phyloP scores from a whole-genome alignment of 2,329 filamentous ascomycete genomes.

The Pseudogymnoascus sp. region DNA sequence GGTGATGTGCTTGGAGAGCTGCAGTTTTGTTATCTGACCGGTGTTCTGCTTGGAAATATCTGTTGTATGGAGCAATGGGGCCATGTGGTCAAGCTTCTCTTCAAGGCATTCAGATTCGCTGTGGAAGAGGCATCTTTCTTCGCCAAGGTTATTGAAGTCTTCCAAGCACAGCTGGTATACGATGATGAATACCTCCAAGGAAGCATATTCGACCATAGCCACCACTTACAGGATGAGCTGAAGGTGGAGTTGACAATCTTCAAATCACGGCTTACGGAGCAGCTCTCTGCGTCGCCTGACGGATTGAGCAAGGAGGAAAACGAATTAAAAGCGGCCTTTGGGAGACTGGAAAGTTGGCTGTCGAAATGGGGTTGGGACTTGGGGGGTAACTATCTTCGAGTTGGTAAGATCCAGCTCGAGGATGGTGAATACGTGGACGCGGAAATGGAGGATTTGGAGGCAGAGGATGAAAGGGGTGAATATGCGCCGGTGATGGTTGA shows the following conservation, averaged over 20 bases:
- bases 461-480: conserved; percentile 40
- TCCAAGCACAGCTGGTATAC: conserved; percentile 50
- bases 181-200: conserved; percentile 40
- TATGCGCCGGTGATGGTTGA: conserved; percentile 29
- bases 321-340: conserved; percentile 42
- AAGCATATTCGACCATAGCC: conserved; percentile 32
- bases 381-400: conserved; percentile 40
- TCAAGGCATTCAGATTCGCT: conserved; percentile 43
- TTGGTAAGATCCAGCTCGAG: conserved; percentile 44
- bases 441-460: conserved; percentile 44
- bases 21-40: conserved; percentile 52
- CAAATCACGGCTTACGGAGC: conserved; percentile 45
- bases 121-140: conserved; percentile 38
- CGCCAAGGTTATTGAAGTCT: conserved; percentile 39
- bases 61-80: conserved; percentile 58
- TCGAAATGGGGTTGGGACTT: conserved; percentile 50
- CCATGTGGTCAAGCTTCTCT: conserved; percentile 45
- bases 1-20: conserved; percentile 51
- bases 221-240: conserved; percentile 30
- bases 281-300: conserved; percentile 33
- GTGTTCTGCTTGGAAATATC: conserved; percentile 50
- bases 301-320: conserved; percentile 35
- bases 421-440: conserved; percentile 45
- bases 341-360: conserved; percentile 41
- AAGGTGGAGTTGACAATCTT: conserved; percentile 46